phyloP scores from a whole-genome alignment of 1,139 yeast genomes.

The Blastobotrys apis region DNA sequence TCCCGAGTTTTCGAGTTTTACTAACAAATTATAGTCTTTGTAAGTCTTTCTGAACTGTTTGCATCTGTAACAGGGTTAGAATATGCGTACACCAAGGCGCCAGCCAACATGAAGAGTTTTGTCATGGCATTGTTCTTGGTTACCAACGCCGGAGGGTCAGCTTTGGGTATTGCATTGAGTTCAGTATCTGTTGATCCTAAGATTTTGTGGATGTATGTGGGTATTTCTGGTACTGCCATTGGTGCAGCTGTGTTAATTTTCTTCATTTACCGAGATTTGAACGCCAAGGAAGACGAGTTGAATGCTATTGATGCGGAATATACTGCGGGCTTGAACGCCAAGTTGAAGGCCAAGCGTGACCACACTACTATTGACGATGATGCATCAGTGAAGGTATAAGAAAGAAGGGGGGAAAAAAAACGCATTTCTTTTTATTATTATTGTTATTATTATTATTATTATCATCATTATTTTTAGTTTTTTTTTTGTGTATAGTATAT shows the following conservation, averaged over 20 bases:
- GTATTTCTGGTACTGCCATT: conserved; percentile 56
- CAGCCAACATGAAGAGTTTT: conserved; percentile 59
- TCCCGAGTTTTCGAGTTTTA: no score
- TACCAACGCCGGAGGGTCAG: conserved; percentile 64
- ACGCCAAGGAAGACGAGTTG: conserved; percentile 56
- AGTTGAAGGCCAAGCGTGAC: conserved; percentile 19
- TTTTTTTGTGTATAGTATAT: neutral
- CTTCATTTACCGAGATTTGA: conserved; percentile 54
- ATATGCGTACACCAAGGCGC: conserved; percentile 69
- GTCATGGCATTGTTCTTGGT: conserved; percentile 59
- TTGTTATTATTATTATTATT: neutral
- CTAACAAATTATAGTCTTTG: no score
- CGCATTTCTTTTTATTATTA: neutral
- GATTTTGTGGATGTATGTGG: conserved; percentile 62
- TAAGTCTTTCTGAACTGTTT: conserved; percentile 60
- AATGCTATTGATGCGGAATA: conserved; percentile 49
- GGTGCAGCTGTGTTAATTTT: conserved; percentile 61
- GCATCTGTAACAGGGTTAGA: conserved; percentile 66
- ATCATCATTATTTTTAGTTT: neutral
- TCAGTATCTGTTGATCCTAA: conserved; percentile 64
- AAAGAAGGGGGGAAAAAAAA: neutral
- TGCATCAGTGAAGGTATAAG: neutral
- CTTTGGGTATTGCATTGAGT: conserved; percentile 67
- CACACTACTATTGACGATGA: neutral
- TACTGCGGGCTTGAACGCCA: conserved; percentile 30